These are phyloP conservation scores for Cudoniella acicularis DNA, from an alignment of 495 filamentous ascomycete genomes.

Conservation along the genomic window DNA sequence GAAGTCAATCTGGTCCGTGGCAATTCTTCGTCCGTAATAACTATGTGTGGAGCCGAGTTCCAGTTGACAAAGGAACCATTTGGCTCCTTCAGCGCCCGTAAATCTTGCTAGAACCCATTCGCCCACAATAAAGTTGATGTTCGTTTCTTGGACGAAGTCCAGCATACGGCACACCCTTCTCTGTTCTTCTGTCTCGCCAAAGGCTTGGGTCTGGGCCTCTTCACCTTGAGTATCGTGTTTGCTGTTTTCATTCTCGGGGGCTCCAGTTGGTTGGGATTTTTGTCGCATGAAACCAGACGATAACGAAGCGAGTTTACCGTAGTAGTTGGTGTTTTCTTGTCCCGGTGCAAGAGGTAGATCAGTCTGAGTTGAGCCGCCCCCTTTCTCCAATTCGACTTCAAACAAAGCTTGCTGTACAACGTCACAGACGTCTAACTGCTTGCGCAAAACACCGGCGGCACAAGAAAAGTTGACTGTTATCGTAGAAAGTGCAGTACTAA, in stretches of 20 bases:
- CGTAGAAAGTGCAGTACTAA: slow-evolving; percentile 34
- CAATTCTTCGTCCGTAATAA: slow-evolving; percentile 38
- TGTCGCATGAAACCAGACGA: slow-evolving; percentile 1
- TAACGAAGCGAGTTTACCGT: slow-evolving; percentile 3
- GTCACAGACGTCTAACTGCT: slow-evolving; percentile 35
- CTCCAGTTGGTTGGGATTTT: neutral
- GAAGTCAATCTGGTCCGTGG: slow-evolving; percentile 38
- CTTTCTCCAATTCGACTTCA: slow-evolving; percentile 15
- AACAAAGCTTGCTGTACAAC: slow-evolving; percentile 28
- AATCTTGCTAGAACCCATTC: slow-evolving; percentile 48
- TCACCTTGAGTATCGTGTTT: slow-evolving; percentile 2
- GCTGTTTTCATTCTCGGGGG: neutral
- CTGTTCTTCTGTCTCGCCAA: slow-evolving; percentile 28
- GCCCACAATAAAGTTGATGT: slow-evolving; percentile 36
- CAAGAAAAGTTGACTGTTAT: slow-evolving; percentile 36
- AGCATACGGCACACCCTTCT: slow-evolving; percentile 35
- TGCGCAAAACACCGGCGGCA: slow-evolving; percentile 29
- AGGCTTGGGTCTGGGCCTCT: neutral
- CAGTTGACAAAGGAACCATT: slow-evolving; percentile 46
- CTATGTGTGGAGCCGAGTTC: slow-evolving; percentile 34
- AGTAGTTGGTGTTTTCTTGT: slow-evolving; percentile 5
- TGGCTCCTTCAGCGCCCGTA: slow-evolving; percentile 35
- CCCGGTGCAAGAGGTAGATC: neutral
- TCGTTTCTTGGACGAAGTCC: slow-evolving; percentile 37
- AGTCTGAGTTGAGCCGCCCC: neutral